Conservation (phyloP, 192 early-diverging fungal species). For the Lunasporangiospora selenospora region DNA sequence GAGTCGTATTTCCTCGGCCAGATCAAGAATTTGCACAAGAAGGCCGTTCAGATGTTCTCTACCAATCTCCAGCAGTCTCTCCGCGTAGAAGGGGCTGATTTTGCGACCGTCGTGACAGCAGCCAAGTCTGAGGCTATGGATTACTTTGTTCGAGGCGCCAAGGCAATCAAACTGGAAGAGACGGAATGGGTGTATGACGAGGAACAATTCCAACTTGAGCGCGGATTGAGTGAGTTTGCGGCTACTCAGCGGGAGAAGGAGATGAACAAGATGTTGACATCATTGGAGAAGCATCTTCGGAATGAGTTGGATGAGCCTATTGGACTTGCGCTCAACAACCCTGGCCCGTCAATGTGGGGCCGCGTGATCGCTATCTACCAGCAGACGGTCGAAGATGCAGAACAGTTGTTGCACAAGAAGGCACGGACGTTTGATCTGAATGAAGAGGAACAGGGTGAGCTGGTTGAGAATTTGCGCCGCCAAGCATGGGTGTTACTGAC, state of each 20-base stretch:
- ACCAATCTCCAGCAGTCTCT: slow-evolving; percentile 58
- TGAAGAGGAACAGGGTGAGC: slow-evolving; percentile 56
- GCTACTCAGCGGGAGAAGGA: slow-evolving; percentile 69
- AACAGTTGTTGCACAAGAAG: slow-evolving; percentile 54
- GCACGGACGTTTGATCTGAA: slow-evolving; percentile 63
- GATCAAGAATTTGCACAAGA: slow-evolving; percentile 85
- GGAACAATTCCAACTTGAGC: slow-evolving; percentile 60
- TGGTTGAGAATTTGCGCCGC: slow-evolving; percentile 61
- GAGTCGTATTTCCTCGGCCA: slow-evolving; percentile 85
- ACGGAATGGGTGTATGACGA: slow-evolving; percentile 77
- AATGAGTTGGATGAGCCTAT: slow-evolving; percentile 74
- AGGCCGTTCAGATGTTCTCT: slow-evolving; percentile 72
- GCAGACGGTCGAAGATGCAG: slow-evolving; percentile 60
- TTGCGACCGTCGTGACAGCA: slow-evolving; percentile 64
- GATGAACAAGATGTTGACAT: slow-evolving; percentile 68
- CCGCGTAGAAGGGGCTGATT: slow-evolving; percentile 64
- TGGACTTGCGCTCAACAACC: slow-evolving; percentile 72
- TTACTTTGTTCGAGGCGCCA: slow-evolving; percentile 57
- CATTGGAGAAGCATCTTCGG: slow-evolving; percentile 63
- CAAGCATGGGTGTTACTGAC: slow-evolving; percentile 80
- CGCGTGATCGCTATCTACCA: slow-evolving; percentile 68
- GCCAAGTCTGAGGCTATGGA: slow-evolving; percentile 55
- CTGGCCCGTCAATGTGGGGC: slow-evolving; percentile 73
- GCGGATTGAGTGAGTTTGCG: slow-evolving; percentile 68
- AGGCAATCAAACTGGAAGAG: slow-evolving; percentile 64